A percentile compares a stretch with the other conserved stretches of the same genome.
Evolutionary conservation across 176 grass and related monocot genomes (phyloP).

Genomic region (Canna indica): DNA sequence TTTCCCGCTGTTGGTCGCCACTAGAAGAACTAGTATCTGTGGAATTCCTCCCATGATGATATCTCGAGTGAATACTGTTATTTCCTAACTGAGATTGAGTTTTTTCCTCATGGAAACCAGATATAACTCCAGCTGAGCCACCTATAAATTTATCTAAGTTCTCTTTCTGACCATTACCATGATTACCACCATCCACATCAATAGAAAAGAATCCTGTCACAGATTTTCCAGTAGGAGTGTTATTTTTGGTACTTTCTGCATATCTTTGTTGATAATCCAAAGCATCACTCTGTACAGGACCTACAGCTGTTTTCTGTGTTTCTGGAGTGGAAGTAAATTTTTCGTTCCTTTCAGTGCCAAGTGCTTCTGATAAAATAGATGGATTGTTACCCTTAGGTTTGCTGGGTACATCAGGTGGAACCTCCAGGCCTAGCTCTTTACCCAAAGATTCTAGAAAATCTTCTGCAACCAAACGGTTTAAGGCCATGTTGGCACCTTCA

Average conservation of each 20-base stretch:
- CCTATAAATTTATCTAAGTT: neutral
- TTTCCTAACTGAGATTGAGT: neutral
- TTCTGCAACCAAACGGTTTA: conserved; percentile 82
- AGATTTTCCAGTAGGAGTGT: conserved; percentile 7
- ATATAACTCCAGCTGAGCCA: conserved; percentile 5
- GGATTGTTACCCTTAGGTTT: conserved; percentile 23
- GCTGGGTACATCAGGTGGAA: conserved; percentile 52
- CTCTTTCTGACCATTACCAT: neutral
- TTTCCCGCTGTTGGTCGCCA: conserved; percentile 33
- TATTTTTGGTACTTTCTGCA: conserved; percentile 3
- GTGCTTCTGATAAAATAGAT: conserved; percentile 22
- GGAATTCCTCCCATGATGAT: conserved; percentile 15
- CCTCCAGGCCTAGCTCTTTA: conserved; percentile 84
- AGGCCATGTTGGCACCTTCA: conserved; percentile 81
- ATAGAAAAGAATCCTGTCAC: neutral
- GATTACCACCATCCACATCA: neutral
- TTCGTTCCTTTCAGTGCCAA: conserved; percentile 14
- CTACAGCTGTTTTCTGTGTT: conserved; percentile 1
- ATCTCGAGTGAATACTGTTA: conserved; percentile 13
- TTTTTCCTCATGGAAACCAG: conserved; percentile 24
- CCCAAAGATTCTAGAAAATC: conserved; percentile 97
- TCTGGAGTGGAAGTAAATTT: conserved; percentile 17
- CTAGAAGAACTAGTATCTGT: conserved; percentile 48
- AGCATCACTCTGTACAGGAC: conserved; percentile 30
- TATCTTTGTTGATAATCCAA: neutral